Base-by-base conservation (phyloP, 257 asterid genomes). In the Coffea eugenioides region DNA sequence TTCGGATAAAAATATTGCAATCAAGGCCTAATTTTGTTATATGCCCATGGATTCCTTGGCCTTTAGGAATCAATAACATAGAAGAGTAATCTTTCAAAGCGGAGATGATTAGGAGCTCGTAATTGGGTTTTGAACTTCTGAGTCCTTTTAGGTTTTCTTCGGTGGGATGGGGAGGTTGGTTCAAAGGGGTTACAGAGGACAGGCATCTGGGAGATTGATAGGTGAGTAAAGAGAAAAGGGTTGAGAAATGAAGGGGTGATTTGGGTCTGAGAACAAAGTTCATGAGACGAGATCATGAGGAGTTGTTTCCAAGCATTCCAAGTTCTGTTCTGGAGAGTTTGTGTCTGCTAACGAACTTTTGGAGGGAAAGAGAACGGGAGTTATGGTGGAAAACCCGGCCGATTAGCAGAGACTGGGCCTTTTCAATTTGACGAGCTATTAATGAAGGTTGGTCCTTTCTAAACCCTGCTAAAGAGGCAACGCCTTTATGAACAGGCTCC, bases 81-180 rank as follows among this genome's bases (percentile, higher is more conserved):
- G 87, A 79, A 6, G 91, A 83, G 31, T 97, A 92, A 74, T 88
- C 88, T 84, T 88, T 93, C 79, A 95, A 88, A 2, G 95, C 87
- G 52, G 94, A 86, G 79, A 91, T 89, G 48, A 95, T 71, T 6
- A 90, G 82, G 51, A 82, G 81, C 36, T 91, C 96, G 52, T 85
- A 82, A 85, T 79, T 79, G 87, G 82, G 84, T 41, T 74, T 82
- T 59, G 79, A 10, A 25, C 25, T 71, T 76, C 72, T 16, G 71
- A 61, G 27, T 31, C 68, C 69, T 25, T 54, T 48, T 5, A 27
- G 46, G 65, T 49, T 23, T 54, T 39, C 27, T 45, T 25, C 5
- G 56, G 49, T 52, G 59, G 11, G 75, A 27, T 21, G 70, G 56
- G 67, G 72, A 70, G 54, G 85, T 66, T 27, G 85, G 72, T 27